Evolutionary conservation across 1,284 basidiomycete genomes (phyloP), one percentile per base, ranked within the genome.

Genomic region (Tetrapyrgos nigripes): DNA sequence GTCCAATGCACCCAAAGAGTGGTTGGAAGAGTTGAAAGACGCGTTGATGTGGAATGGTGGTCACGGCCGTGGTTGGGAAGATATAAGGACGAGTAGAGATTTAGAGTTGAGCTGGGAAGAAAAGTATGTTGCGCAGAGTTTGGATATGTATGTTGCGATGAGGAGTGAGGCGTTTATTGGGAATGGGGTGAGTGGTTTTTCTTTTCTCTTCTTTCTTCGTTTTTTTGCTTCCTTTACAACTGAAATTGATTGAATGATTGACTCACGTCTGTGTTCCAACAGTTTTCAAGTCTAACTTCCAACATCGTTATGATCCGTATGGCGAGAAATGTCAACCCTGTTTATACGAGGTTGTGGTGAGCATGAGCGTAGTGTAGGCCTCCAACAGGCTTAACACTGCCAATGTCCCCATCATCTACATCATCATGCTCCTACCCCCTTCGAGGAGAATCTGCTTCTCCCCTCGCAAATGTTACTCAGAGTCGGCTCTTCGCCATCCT

Each of bases 261-360:
- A 48, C 23, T 83, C 31, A 33, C 14, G 8, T 14, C 14, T 14
- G 8, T 14, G 8, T 8, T 33, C 31, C 9, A 8, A 33, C 14
- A 33, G 31, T 87, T 85, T 59, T 87, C 85, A 26, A 85, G 82
- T 60, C 57, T 87, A 64, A 84, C 83, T 0, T 79, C 81, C 3
- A 86, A 85, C 59, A 74, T 83, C 4, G 79, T 79, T 35, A 81
- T 85, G 79, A 69, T 86, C 31, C 77, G 85, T 17, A 79, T 79
- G 76, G 64, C 65, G 17, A 69, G 65, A 33, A 65, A 66, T 2
- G 60, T 71, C 4, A 64, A 68, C 19, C 56, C 69, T 1, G 55
- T 69, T 13, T 68, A 70, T 26, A 74, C 70, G 2, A 68, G 73
- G 35, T 71, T 76, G 50, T 77, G 74, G 74, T 76, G 62, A 67